These are phyloP conservation scores for Peronosclerospora sorghi DNA, from an alignment of 352 stramenopile species.

Conservation along the genomic window DNA sequence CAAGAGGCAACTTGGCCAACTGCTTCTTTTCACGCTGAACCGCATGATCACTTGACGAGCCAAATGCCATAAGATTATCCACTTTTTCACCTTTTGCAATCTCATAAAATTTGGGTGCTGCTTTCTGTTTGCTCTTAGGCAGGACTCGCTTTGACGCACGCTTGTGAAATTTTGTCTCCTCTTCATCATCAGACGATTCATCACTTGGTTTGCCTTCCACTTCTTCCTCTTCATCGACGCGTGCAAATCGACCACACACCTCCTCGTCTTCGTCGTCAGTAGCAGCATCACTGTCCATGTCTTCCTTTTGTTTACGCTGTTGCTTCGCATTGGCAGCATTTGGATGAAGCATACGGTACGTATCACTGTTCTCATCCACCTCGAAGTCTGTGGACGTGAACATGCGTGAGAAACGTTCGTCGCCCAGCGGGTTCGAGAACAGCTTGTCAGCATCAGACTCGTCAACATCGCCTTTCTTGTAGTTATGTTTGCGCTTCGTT, in stretches of 20 bases:
- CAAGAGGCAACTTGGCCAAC: slow-evolving; percentile 63
- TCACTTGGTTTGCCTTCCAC: slow-evolving; percentile 52
- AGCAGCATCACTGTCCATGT: slow-evolving; percentile 88
- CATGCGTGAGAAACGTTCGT: slow-evolving; percentile 95
- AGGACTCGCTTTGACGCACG: slow-evolving; percentile 2
- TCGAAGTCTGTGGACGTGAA: slow-evolving; percentile 97
- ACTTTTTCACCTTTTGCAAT: slow-evolving; percentile 77
- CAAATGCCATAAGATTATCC: slow-evolving; percentile 68
- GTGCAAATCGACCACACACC: slow-evolving; percentile 50
- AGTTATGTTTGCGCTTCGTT: slow-evolving; percentile 59
- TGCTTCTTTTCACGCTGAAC: slow-evolving; percentile 72
- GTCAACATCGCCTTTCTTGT: slow-evolving; percentile 21
- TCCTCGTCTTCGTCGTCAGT: slow-evolving; percentile 53
- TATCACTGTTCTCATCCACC: slow-evolving; percentile 94
- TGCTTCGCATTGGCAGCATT: slow-evolving; percentile 72
- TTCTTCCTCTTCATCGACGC: slow-evolving; percentile 53
- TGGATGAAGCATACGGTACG: slow-evolving; percentile 94
- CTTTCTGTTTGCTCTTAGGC: slow-evolving; percentile 27
- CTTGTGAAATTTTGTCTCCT: slow-evolving; percentile 20
- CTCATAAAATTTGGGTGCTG: slow-evolving; percentile 74
- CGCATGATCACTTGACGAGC: slow-evolving; percentile 48
- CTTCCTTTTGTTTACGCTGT: slow-evolving; percentile 68
- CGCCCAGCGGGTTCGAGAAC: slow-evolving; percentile 80
- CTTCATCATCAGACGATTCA: slow-evolving; percentile 52
- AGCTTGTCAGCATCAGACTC: slow-evolving; percentile 12